These are phyloP conservation scores for Fusarium globosum DNA, from an alignment of 2,329 filamentous ascomycete genomes.

Conservation along the genomic window DNA sequence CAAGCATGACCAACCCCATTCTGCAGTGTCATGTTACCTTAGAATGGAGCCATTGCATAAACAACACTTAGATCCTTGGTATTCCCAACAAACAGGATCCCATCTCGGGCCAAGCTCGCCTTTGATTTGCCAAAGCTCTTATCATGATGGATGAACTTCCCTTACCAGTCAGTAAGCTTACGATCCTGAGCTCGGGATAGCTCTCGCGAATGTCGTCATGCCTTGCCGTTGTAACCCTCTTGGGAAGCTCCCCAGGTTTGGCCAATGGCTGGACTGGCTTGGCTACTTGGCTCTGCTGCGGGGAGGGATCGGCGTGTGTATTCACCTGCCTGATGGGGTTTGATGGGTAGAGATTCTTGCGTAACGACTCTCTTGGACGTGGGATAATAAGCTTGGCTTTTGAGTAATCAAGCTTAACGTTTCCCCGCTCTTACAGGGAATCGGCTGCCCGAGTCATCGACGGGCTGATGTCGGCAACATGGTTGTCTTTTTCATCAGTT, in stretches of 20 bases:
- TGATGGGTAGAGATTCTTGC: slow-evolving; percentile 25
- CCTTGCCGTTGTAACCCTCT: slow-evolving; percentile 25
- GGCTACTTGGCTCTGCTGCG: slow-evolving; percentile 26
- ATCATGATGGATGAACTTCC: slow-evolving; percentile 25
- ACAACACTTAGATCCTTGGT: slow-evolving; percentile 3
- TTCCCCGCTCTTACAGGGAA: background rate
- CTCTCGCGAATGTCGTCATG: slow-evolving; percentile 37
- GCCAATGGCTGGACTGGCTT: slow-evolving; percentile 13
- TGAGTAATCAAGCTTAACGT: slow-evolving; percentile 16
- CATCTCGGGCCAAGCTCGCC: background rate
- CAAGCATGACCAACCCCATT: background rate
- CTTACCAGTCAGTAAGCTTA: slow-evolving; percentile 33
- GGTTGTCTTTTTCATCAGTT: background rate
- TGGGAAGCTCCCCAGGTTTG: slow-evolving; percentile 20
- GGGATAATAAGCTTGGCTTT: slow-evolving; percentile 15
- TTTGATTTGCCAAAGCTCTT: slow-evolving; percentile 24
- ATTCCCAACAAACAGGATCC: slow-evolving; percentile 17
- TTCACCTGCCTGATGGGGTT: slow-evolving; percentile 31
- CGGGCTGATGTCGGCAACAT: background rate
- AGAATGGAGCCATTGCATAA: slow-evolving; percentile 26
- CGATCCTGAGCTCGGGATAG: slow-evolving; percentile 25
- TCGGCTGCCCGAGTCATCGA: background rate
- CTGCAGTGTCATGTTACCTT: slow-evolving; percentile 33
- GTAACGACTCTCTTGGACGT: slow-evolving; percentile 4
- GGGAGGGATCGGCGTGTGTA: slow-evolving; percentile 10